Conservation (phyloP, 495 filamentous ascomycete genomes). For the Pyrenula aspistea region DNA sequence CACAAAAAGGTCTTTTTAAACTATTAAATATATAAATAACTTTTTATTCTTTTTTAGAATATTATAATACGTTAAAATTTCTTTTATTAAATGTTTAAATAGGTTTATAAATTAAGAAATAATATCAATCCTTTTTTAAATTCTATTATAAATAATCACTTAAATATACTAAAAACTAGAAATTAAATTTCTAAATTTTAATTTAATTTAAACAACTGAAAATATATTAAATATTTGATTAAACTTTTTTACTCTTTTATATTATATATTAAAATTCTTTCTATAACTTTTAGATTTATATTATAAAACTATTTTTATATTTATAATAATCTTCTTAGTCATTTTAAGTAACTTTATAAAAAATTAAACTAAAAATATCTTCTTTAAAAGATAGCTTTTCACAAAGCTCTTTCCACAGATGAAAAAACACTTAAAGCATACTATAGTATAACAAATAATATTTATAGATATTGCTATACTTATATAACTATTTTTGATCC, state of each 20-base stretch:
- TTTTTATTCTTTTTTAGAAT: constrained; percentile 1
- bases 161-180: not conserved
- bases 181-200: too few relatives aligned
- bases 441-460: not conserved
- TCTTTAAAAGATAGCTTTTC: not conserved
- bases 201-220: not conserved
- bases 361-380: not conserved
- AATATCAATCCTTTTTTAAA: not conserved
- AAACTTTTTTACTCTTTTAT: constrained; percentile 1
- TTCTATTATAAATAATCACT: not conserved
- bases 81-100: not conserved
- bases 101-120: not conserved
- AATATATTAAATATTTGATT: not conserved
- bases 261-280: constrained; percentile 4
- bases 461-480: not conserved
- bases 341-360: not conserved
- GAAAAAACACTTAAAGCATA: not conserved
- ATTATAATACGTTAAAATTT: not conserved
- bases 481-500: not conserved
- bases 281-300: not conserved
- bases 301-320: not conserved
- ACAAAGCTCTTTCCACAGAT: not conserved
- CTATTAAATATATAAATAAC: not conserved
- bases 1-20: constrained; percentile 1
- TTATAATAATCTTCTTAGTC: not conserved